Evolutionary conservation across 2,329 filamentous ascomycete genomes (phyloP), one percentile per base, ranked within the genome.

Genomic region (Cladosporium sp.): DNA sequence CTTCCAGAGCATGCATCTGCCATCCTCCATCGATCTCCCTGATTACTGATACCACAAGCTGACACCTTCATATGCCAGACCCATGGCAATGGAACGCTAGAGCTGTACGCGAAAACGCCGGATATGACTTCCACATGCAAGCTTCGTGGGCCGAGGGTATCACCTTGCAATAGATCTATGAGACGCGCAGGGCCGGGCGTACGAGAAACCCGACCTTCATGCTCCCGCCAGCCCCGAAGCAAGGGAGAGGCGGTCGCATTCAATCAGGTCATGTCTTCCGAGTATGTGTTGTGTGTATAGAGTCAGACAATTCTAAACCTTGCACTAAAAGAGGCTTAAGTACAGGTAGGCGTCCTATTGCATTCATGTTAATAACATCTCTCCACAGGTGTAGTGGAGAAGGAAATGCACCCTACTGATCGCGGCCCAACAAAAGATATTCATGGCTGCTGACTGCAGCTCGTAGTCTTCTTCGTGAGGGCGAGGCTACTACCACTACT

Each of bases 121-220:
- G 56, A 46, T 58, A 46, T 58, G 56, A 58, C 56, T 58, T 58
- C 56, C 56, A 46, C 36, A 43, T 58, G 30, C 23, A 58, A 58
- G 36, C 56, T 46, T 23, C 16, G 11, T 54, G 51, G 28, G 51
- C 54, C 54, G 54, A 57, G 54, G 32, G 32, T 57, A 39, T 32
- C 21, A 57, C 54, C 54, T 32, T 26, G 16, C 51, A 30, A 28
- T 28, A 23, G 48, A 54, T 54, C 51, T n/a, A 54, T 21, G 51
- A 54, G 26, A 54, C 21, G 51, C 28, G n/a, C 30, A 23, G 54
- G 30, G 30, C 13, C 10, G n/a, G n/a, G 21, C 18, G 54, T 39
- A 39, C 32, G 32, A 36, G 54, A 26, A 32, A 57, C 32, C 54
- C 21, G 32, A 39, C 26, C 51, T n/a, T 57, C 54, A 28, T 8